Percentiles rank a stretch among this genome's conserved stretches.
Conservation (phyloP, 148 eudicot genomes). For the Nepenthes mirabilis region DNA sequence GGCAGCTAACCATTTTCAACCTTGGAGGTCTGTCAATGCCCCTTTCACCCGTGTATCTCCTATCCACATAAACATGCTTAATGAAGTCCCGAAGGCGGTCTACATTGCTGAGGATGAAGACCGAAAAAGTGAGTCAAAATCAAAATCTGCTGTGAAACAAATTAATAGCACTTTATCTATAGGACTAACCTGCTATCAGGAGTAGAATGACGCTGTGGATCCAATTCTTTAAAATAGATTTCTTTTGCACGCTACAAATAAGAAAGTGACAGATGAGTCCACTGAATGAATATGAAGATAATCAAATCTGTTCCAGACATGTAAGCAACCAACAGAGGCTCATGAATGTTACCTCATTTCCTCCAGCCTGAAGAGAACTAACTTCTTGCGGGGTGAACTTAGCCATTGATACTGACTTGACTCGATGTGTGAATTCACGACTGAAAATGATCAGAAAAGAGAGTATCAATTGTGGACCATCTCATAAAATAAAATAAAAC, state of each 20-base stretch:
- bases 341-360: slow-evolving; percentile 60
- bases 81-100: slow-evolving; percentile 81
- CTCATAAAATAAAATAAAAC: background rate
- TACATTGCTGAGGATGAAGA: slow-evolving; percentile 50
- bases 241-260: slow-evolving; percentile 61
- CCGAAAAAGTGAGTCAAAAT: background rate
- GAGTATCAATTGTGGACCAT: background rate
- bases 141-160: background rate
- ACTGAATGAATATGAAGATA: background rate
- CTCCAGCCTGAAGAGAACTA: slow-evolving; percentile 89
- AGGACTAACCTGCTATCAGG: slow-evolving; percentile 74
- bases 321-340: background rate
- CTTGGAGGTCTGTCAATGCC: slow-evolving; percentile 59
- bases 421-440: slow-evolving; percentile 96
- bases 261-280: background rate
- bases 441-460: slow-evolving; percentile 25
- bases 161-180: background rate
- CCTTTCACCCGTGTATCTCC: slow-evolving; percentile 80
- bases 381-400: slow-evolving; percentile 94
- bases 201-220: slow-evolving; percentile 42
- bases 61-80: slow-evolving; percentile 90
- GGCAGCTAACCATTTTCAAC: slow-evolving; percentile 41
- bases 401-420: slow-evolving; percentile 95
- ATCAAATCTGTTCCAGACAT: slow-evolving; percentile 2
- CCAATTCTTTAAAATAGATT: slow-evolving; percentile 91